Evolutionary conservation across 176 grass and related monocot genomes (phyloP), one percentile per base, ranked within the genome.

Genomic region (Paspalum vaginatum): DNA sequence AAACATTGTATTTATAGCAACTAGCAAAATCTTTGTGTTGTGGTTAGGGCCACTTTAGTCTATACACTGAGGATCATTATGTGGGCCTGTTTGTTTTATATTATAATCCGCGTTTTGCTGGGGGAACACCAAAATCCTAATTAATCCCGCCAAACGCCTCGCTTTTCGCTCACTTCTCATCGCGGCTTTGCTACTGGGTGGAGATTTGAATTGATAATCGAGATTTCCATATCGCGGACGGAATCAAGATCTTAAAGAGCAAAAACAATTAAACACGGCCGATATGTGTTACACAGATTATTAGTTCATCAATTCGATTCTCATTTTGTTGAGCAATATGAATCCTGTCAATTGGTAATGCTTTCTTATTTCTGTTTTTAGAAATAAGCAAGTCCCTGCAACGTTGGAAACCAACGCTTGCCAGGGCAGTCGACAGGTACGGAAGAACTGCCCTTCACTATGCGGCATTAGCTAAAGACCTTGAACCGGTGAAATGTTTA

Each of bases 401-500:
- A 16, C 0, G 48, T 1, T 83, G 74, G 74, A 41, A 83, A 0
- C 20, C 42, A 50, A 42, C 27, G 39, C 67, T 61, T 45, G 17
- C 45, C 22, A 49, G 15, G 58, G 15, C 26, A 37, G 32, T 58
- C 20, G 86, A 92, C 7, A 16, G n/a, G 14, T 43, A 24, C 10
- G 55, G 69, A 39, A 79, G 83, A 63, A 79, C 60, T 41, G 82
- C 86, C 37, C 90, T 92, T 76, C 86, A 92, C 61, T 89, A 86
- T 72, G 86, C 74, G 25, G 74, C 79, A 7, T 69, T 55, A 24
- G 39, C 21, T 41, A 32, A 52, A 11, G 25, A 71, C 17, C 0
- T 21, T 68, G 15, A 0, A 2, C 68, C 46, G 17, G 20, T 86
- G 11, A 74, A 65, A 37, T 27, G 76, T 38, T 76, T 92, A 55